Evolutionary conservation across 805 yeast species (phyloP), one percentile per base, ranked within the genome.

Genomic region (Candida jianshihensis): DNA sequence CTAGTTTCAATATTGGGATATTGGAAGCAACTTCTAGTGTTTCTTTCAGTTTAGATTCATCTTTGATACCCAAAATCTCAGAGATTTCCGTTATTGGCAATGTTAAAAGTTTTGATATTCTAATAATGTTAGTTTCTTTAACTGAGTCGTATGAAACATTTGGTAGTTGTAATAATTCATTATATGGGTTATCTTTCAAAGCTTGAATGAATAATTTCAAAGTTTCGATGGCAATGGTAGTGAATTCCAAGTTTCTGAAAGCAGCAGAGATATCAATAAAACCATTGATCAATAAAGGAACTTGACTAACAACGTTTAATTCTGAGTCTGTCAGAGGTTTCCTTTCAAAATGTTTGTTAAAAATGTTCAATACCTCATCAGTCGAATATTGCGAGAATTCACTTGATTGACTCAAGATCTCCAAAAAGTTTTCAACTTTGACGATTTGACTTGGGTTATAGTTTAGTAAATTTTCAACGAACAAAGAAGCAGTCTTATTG

Each of bases 131-230:
- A 40, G 67, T 63, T 1, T 52, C 26, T 8, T 42, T 36, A 29
- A 76, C 71, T 17, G 61, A 63, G 16, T 68, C 60, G 12, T 63
- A 48, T 41, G 76, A 68, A 27, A 84, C 85, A 39, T 75, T 75
- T 22, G 96, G 96, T 43, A 90, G 70, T 64, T 92, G 97, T 41
- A 83, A 66, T 36, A 83, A 64, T 57, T 83, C 87, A 38, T 78
- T 78, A 47, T 73, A 67, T 40, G 49, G 67, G 48, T 38, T 74
- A 62, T 48, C 66, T 54, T 64, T 70, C 1, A 86, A 78, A 4
- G 94, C 97, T 61, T 86, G 96, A 22, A 79, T 64, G 26, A 90
- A 59, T 33, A 78, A 71, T 55, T 83, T 80, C 49, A 81, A 75
- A 34, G 90, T 68, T 37, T 81, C 87, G 32, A 76, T 59, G 12